These are phyloP conservation scores for Binderoboletus segoi DNA, from an alignment of 1,284 basidiomycete genomes.

Conservation along the genomic window DNA sequence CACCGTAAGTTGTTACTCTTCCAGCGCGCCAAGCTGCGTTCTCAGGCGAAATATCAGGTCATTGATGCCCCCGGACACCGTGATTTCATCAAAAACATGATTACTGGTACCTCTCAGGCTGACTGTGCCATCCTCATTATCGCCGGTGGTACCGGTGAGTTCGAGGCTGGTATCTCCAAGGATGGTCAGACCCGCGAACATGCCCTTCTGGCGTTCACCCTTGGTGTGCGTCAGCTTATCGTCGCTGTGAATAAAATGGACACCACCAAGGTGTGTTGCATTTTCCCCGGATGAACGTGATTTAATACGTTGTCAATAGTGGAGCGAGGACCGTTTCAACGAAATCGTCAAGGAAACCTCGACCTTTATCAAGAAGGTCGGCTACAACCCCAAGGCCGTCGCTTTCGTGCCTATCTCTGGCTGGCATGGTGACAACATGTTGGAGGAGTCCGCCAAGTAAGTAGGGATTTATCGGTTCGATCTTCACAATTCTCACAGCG, in stretches of 20 bases:
- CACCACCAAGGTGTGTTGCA: slow-evolving; percentile 77
- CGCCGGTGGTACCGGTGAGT: slow-evolving; percentile 98
- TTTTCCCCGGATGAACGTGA: neutral
- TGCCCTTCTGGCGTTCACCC: slow-evolving; percentile 99
- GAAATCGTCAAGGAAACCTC: slow-evolving; percentile 99
- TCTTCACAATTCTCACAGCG: slow-evolving; percentile 10
- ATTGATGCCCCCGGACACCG: slow-evolving; percentile 99
- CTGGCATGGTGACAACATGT: slow-evolving; percentile 99
- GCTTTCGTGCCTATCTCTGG: slow-evolving; percentile 99
- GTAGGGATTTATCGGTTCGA: slow-evolving; percentile 28
- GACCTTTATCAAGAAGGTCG: slow-evolving; percentile 99
- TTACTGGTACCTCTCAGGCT: slow-evolving; percentile 99
- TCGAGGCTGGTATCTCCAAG: slow-evolving; percentile 99
- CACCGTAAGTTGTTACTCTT: slow-evolving; percentile 58
- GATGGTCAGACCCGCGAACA: slow-evolving; percentile 99
- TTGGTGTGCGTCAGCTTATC: slow-evolving; percentile 99
- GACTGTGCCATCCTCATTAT: slow-evolving; percentile 99
- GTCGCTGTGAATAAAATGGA: slow-evolving; percentile 99
- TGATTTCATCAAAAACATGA: slow-evolving; percentile 99
- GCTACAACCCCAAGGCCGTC: slow-evolving; percentile 99
- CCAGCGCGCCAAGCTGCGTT: neutral
- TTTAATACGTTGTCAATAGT: slow-evolving; percentile 50
- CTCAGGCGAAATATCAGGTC: slow-evolving; percentile 54
- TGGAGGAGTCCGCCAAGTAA: slow-evolving; percentile 94
- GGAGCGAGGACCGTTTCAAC: slow-evolving; percentile 99